Base-by-base conservation (phyloP, 2,329 filamentous ascomycete genomes). In the Tolypocladium pustulatum region DNA sequence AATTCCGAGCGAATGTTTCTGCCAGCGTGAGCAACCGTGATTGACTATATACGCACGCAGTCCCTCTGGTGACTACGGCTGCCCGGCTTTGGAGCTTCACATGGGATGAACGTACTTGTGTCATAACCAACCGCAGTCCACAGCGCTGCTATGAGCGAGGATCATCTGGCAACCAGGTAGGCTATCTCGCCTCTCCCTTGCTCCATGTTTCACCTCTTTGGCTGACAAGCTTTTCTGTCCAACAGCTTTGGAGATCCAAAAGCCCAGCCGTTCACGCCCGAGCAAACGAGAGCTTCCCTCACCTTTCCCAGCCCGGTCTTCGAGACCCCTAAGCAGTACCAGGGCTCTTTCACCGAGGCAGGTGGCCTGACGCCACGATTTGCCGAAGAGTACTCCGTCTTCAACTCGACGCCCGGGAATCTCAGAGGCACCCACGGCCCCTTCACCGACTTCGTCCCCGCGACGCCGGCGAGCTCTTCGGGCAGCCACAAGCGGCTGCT, bases 371-470 rank as follows among this genome's bases (percentile, higher is more conserved):
- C 83, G 52, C 83, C 83, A 68, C 78, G 77, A 59, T 86, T 85
- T 73, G 82, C 83, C 63, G 82, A 86, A 67, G 83, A 86, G 63
- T 86, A 84, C 66, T 84, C 83, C 62, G 82, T 86, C 66, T 86
- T 86, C 75, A 83, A 84, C 72, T 74, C 78, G n/a, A 85, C 83
- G 10, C 83, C 83, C 20, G 83, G 81, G 54, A 82, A 84, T 66
- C 73, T 85, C 58, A 75, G 75, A 65, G 78, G 74, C 57, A 69
- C 73, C 51, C 73, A 76, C 59, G 74, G 69, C 59, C 68, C 72
- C 17, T 82, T 81, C 67, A 65, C 72, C 63, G 78, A 80, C 64
- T 77, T 78, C 65, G 65, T 67, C 66, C 63, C 71, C 65, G 58
- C 74, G 68, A 61, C 68, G 43, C 72, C 75, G 17, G 72, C 72